A percentile compares a stretch with the other conserved stretches of the same genome.
phyloP scores from a whole-genome alignment of 208 protist species.

The Acanthamoeba sp. region DNA sequence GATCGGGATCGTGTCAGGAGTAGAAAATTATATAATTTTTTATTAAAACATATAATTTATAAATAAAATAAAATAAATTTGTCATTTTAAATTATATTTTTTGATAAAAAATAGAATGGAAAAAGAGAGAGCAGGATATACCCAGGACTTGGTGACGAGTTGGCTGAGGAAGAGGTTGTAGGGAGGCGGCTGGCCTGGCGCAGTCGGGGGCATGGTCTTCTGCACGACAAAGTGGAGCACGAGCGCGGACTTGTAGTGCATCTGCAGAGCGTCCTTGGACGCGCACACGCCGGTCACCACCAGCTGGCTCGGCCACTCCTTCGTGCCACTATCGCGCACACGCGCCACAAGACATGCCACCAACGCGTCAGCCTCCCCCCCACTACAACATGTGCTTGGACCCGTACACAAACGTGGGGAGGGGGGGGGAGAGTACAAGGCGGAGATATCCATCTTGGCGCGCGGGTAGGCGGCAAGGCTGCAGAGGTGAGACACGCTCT shows the following conservation, averaged over 20 bases:
- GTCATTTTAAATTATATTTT: not conserved
- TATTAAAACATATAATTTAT: not conserved
- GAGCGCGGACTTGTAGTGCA: conserved; percentile 5
- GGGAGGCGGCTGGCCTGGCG: not conserved
- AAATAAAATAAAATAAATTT: not conserved
- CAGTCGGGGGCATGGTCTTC: not conserved
- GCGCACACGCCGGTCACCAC: not conserved
- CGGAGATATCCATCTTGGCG: not conserved
- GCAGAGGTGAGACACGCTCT: not conserved
- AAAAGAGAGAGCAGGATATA: not conserved
- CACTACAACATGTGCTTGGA: no score
- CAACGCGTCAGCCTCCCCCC: not conserved
- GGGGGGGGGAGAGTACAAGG: not conserved
- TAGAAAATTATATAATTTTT: not conserved
- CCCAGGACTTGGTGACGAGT: not conserved
- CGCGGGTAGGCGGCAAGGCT: conserved; percentile 2
- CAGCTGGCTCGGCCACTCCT: conserved; percentile 55
- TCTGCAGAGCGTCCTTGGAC: conserved; percentile 11
- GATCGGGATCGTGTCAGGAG: not conserved
- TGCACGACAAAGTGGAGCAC: conserved; percentile 27
- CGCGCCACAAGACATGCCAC: not conserved
- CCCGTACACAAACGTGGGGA: not conserved
- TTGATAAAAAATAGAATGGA: not conserved
- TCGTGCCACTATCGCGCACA: not conserved
- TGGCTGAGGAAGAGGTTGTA: conserved; percentile 28